These are phyloP conservation scores for Abortiporus biennis DNA, from an alignment of 1,284 basidiomycete genomes.

Conservation along the genomic window DNA sequence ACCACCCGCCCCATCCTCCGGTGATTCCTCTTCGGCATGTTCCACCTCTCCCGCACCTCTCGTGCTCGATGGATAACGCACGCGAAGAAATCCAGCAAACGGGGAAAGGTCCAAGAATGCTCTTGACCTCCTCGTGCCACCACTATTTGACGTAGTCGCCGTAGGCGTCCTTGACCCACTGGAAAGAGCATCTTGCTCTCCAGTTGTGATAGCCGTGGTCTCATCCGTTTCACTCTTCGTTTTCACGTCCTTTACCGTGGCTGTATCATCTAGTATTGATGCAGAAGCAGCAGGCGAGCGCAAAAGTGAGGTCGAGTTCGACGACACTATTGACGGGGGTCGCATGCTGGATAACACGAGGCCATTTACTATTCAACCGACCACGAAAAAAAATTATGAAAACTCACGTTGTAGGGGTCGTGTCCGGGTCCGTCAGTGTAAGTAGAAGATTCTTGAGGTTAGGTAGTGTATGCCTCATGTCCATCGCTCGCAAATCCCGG, in stretches of 20 bases:
- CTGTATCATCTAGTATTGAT: constrained; percentile 10
- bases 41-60: constrained; percentile 22
- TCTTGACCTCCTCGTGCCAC: constrained; percentile 32
- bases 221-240: too few relatives aligned
- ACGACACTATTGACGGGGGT: not conserved
- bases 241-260: constrained; percentile 36
- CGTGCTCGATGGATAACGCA: constrained; percentile 44
- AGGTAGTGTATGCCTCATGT: constrained; percentile 93
- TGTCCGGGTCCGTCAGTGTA: constrained; percentile 72
- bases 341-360: constrained; percentile 7
- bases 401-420: constrained; percentile 40
- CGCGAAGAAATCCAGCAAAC: constrained; percentile 57
- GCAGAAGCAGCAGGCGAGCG: constrained; percentile 21
- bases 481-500: constrained; percentile 79
- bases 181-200: too few relatives aligned
- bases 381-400: not conserved
- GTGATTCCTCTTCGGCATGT: constrained; percentile 17
- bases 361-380: not conserved
- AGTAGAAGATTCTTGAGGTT: constrained; percentile 93
- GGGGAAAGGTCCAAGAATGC: constrained; percentile 54
- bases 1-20: too few relatives aligned
- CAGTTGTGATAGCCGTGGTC: too few relatives aligned
- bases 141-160: constrained; percentile 15
- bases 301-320: constrained; percentile 3
- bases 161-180: constrained; percentile 17